These are phyloP conservation scores for Musa schizocarpa DNA, from an alignment of 176 grass and related monocot species.

Conservation along the genomic window DNA sequence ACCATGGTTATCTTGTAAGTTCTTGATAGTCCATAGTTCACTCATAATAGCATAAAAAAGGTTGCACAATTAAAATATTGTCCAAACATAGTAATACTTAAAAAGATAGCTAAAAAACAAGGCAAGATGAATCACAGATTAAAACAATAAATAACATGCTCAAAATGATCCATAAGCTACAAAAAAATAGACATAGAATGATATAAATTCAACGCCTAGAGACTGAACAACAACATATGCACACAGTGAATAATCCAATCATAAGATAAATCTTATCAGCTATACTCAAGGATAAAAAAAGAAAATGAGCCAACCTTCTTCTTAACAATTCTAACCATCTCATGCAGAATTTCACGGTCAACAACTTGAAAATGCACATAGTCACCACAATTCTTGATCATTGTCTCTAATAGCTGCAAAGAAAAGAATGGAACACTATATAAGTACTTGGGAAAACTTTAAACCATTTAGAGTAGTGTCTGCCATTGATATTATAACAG, in stretches of 20 bases:
- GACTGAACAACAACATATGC: neutral
- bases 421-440: neutral
- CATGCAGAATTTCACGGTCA: slow-evolving; percentile 68
- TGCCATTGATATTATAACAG: neutral
- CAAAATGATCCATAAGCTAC: neutral
- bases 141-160: neutral
- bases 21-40: no score
- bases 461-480: neutral
- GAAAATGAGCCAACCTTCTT: slow-evolving; percentile 44
- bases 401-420: slow-evolving; percentile 66
- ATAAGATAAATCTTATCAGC: neutral
- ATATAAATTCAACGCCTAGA: neutral
- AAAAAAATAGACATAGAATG: neutral
- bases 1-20: no score
- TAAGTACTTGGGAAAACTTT: neutral
- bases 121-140: neutral
- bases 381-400: slow-evolving; percentile 84
- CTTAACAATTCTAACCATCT: slow-evolving; percentile 75
- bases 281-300: neutral
- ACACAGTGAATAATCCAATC: neutral
- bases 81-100: neutral
- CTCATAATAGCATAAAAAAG: no score
- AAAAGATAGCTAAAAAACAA: neutral
- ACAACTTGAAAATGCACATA: slow-evolving; percentile 61
- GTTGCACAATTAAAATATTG: no score